Evolutionary conservation across 2,329 filamentous ascomycete species (phyloP).

Genomic region (Alternaria gansuensis): DNA sequence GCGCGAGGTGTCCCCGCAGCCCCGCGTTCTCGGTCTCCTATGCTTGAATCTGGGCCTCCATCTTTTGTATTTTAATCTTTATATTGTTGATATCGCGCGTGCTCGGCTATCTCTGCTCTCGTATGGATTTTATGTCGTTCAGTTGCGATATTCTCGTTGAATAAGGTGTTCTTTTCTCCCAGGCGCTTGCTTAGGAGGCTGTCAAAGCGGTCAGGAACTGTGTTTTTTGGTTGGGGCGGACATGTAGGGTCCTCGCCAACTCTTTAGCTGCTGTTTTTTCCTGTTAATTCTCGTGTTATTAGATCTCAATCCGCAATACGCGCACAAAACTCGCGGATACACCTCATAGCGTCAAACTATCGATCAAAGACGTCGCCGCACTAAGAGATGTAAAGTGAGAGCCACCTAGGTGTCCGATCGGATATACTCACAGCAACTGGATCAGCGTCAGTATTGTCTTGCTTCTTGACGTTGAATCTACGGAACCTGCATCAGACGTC

Average conservation of each 20-base stretch:
- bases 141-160: not conserved
- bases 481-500: not conserved
- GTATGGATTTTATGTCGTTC: not conserved
- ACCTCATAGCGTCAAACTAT: not conserved
- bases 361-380: no score
- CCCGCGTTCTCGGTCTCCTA: not conserved
- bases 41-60: slow-evolving; percentile 4
- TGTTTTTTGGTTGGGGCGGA: not conserved
- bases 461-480: no score
- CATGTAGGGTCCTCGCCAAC: not conserved
- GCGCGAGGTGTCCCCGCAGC: not conserved
- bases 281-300: not conserved
- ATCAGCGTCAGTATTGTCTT: not conserved
- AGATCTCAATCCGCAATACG: slow-evolving; percentile 4
- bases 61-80: not conserved
- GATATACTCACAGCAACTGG: not conserved
- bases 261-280: not conserved
- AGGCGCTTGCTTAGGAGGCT: not conserved
- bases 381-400: not conserved
- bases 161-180: not conserved
- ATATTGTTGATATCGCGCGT: not conserved
- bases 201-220: not conserved
- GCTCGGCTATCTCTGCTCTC: not conserved
- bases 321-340: not conserved
- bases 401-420: no score